phyloP scores from a whole-genome alignment of 345 rosid genomes.

The Linum trigynum region DNA sequence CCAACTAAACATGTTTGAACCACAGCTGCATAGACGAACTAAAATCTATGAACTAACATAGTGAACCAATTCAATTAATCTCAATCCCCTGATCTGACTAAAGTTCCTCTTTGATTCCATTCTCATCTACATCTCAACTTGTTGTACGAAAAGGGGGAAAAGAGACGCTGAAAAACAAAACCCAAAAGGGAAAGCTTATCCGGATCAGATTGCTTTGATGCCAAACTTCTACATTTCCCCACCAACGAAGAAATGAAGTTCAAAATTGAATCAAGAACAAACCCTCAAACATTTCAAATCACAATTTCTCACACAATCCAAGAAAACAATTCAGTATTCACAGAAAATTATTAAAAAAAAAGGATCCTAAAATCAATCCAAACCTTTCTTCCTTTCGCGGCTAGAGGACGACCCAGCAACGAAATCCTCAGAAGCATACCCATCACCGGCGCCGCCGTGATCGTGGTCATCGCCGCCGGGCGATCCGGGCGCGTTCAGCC shows the following conservation, averaged over 20 bases:
- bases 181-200: background rate
- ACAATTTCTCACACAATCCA: background rate
- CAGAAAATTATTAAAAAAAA: background rate
- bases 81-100: background rate
- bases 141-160: background rate
- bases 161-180: background rate
- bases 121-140: background rate
- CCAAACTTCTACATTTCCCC: background rate
- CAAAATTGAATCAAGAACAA: background rate
- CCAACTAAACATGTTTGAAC: background rate
- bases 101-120: background rate
- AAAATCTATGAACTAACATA: too few relatives aligned
- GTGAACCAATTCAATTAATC: background rate
- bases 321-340: background rate
- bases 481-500: conserved; percentile 46
- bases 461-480: conserved; percentile 51
- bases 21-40: background rate
- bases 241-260: background rate
- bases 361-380: background rate
- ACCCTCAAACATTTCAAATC: background rate
- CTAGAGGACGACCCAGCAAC: conserved; percentile 88
- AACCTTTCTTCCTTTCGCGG: conserved; percentile 94
- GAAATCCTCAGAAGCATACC: conserved; percentile 81
- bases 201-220: background rate
- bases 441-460: conserved; percentile 49